phyloP scores from a whole-genome alignment of 768 basidiomycete species.

The Lentinula guzmanii region DNA sequence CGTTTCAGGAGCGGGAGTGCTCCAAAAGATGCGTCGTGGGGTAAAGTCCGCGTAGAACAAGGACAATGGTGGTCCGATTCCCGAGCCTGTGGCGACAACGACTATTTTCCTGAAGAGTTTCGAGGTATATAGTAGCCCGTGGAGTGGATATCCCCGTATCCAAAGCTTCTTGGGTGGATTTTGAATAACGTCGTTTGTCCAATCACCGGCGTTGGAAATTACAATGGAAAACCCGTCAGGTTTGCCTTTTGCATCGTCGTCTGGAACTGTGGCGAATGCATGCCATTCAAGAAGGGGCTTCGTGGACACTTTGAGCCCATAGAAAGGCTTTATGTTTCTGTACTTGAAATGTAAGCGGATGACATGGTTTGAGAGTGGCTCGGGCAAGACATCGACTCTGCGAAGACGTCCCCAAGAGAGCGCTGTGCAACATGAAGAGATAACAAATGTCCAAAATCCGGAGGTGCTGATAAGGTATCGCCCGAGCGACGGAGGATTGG shows the following conservation, averaged over 20 bases:
- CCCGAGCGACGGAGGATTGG: conserved; percentile 29
- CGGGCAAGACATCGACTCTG: conserved; percentile 39
- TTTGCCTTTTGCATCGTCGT: conserved; percentile 17
- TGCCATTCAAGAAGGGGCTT: conserved; percentile 45
- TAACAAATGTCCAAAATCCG: conserved; percentile 41
- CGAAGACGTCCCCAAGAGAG: conserved; percentile 49
- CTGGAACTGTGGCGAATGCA: conserved; percentile 39
- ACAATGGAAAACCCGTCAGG: conserved; percentile 22
- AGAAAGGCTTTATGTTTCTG: conserved; percentile 30
- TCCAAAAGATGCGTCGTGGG: conserved; percentile 34
- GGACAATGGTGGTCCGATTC: conserved; percentile 42
- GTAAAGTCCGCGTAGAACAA: conserved; percentile 28
- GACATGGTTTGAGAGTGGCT: conserved; percentile 47
- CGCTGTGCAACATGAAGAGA: conserved; percentile 34
- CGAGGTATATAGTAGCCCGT: conserved; percentile 43
- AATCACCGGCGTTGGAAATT: conserved; percentile 51
- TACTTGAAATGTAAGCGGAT: conserved; percentile 52
- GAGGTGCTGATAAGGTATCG: conserved; percentile 36
- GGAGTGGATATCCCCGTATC: conserved; percentile 47
- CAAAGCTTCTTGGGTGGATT: conserved; percentile 48
- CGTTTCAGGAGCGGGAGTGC: conserved; percentile 30
- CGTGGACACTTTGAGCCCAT: conserved; percentile 25
- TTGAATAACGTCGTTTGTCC: conserved; percentile 42
- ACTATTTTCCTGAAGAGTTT: conserved; percentile 45
- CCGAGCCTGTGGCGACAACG: conserved; percentile 49